Evolutionary conservation across 805 yeast species (phyloP).

Genomic region (Saturnispora ahearnii): DNA sequence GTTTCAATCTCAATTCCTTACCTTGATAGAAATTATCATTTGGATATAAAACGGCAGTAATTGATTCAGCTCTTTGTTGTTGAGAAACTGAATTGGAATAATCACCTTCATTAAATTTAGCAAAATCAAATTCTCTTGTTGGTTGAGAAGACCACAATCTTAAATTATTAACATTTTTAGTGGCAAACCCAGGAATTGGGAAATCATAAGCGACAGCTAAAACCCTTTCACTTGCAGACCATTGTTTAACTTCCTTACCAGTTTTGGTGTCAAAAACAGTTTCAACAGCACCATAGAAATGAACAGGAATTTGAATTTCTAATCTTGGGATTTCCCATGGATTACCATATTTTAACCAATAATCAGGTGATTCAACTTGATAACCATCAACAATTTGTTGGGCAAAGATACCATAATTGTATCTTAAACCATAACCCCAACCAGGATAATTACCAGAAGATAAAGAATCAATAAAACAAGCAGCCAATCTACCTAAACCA

Average conservation of each 20-base stretch:
- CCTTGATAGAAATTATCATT: slow-evolving; percentile 90
- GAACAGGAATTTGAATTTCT: slow-evolving; percentile 84
- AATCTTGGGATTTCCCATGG: slow-evolving; percentile 90
- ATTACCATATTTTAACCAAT: slow-evolving; percentile 81
- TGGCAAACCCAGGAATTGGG: slow-evolving; percentile 87
- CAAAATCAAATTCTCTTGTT: slow-evolving; percentile 83
- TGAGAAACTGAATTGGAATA: slow-evolving; percentile 73
- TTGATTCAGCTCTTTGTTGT: slow-evolving; percentile 85
- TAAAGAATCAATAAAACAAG: slow-evolving; percentile 85
- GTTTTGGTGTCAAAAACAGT: slow-evolving; percentile 44
- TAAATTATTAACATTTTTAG: slow-evolving; percentile 76
- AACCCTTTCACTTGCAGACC: slow-evolving; percentile 88
- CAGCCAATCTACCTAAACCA: slow-evolving; percentile 90
- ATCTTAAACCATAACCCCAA: slow-evolving; percentile 94
- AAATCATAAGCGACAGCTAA: slow-evolving; percentile 85
- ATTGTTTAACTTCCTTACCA: slow-evolving; percentile 49
- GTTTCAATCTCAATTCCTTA: slow-evolving; percentile 85
- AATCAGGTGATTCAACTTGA: slow-evolving; percentile 91
- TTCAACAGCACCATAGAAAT: slow-evolving; percentile 76
- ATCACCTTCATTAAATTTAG: slow-evolving; percentile 86
- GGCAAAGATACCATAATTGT: slow-evolving; percentile 87
- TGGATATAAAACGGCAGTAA: slow-evolving; percentile 88
- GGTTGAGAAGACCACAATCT: slow-evolving; percentile 89
- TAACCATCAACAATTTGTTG: slow-evolving; percentile 86
- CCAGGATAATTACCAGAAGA: slow-evolving; percentile 83